These are phyloP conservation scores for Echium plantagineum DNA, from an alignment of 257 asterid species.

Conservation along the genomic window DNA sequence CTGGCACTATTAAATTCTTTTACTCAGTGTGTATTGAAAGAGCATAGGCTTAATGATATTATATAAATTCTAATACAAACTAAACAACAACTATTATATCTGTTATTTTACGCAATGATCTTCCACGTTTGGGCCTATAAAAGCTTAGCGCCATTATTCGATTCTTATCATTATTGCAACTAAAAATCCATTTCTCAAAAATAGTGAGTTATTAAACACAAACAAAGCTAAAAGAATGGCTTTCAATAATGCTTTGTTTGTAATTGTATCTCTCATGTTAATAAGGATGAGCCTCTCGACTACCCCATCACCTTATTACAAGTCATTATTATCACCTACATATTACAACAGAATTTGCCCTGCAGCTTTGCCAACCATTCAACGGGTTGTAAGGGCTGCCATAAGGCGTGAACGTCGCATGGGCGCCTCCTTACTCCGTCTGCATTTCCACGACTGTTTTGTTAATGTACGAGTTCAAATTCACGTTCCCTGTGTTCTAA, in stretches of 20 bases:
- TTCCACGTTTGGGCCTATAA: background rate
- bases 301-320: no score
- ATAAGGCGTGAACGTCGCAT: conserved; percentile 24
- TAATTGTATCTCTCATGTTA: background rate
- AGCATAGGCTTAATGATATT: no score
- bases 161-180: background rate
- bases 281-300: background rate
- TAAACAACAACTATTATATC: no score
- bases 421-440: conserved; percentile 25
- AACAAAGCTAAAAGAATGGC: background rate
- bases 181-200: no score
- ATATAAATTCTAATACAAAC: no score
- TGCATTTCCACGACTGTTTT: conserved; percentile 27
- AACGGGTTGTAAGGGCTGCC: conserved; percentile 26
- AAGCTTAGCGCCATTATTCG: background rate
- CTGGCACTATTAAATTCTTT: no score
- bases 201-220: no score
- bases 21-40: no score
- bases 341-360: conserved; percentile 21
- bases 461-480: conserved; percentile 10
- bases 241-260: background rate
- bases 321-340: conserved; percentile 2
- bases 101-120: no score
- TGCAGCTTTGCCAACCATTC: conserved; percentile 26
- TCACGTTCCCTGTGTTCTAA: background rate